Evolutionary conservation across 2,329 filamentous ascomycete species (phyloP).

Genomic region (Elsinoe batatas): DNA sequence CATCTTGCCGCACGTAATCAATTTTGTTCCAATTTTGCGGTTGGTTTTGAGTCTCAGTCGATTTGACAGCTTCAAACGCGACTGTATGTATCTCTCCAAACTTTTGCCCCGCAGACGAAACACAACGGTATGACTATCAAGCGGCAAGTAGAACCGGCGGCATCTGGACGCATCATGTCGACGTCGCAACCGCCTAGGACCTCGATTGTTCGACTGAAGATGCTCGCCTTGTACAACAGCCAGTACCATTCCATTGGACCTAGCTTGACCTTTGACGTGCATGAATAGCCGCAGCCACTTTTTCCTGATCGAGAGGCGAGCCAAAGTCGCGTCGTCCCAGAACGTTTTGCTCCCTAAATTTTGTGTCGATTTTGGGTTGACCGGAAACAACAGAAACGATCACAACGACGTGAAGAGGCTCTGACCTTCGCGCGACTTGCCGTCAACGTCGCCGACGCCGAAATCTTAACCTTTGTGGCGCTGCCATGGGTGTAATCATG

Average conservation of each 20-base stretch:
- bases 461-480: background rate
- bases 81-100: background rate
- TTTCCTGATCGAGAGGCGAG: background rate
- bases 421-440: background rate
- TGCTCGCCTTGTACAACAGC: too few species aligned
- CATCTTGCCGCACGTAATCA: background rate
- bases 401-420: background rate
- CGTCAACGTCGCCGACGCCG: constrained; percentile 1
- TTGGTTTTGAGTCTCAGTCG: background rate
- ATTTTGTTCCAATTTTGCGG: background rate
- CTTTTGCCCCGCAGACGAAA: background rate
- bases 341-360: constrained; percentile 7
- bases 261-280: constrained; percentile 12
- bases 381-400: background rate
- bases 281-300: constrained; percentile 10
- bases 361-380: background rate
- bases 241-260: background rate
- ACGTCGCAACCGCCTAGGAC: background rate
- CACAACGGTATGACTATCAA: background rate
- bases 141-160: background rate
- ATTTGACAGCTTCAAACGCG: background rate
- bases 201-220: too few species aligned
- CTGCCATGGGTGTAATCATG: background rate
- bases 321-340: constrained; percentile 6
- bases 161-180: background rate